Percentiles rank a stretch among this genome's conserved stretches.
Conservation (phyloP, 441 rosid genomes). For the Flueggea neowawraea region DNA sequence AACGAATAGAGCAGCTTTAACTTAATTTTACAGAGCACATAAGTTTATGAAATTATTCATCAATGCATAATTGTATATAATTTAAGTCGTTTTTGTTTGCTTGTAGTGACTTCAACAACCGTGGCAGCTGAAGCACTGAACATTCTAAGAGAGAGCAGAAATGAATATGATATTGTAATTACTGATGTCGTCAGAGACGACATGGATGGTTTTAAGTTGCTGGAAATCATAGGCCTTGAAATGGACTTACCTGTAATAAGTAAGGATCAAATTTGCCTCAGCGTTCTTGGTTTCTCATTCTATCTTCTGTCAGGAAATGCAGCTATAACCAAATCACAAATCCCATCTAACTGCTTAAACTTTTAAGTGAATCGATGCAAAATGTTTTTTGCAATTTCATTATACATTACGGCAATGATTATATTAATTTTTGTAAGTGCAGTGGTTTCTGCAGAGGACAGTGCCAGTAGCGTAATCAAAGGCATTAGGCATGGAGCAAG, state of each 20-base stretch:
- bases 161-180: slow-evolving; percentile 65
- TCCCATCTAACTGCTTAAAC: too few species aligned
- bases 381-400: too few species aligned
- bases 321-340: too few species aligned
- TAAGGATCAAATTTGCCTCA: neutral
- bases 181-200: slow-evolving; percentile 92
- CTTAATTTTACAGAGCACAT: too few species aligned
- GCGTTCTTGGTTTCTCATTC: too few species aligned
- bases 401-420: too few species aligned
- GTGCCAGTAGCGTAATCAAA: slow-evolving; percentile 7
- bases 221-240: slow-evolving; percentile 77
- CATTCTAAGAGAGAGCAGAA: slow-evolving; percentile 51
- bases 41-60: too few species aligned
- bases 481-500: slow-evolving; percentile 17
- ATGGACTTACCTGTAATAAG: slow-evolving; percentile 85
- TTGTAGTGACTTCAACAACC: neutral
- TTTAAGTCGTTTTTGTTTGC: neutral
- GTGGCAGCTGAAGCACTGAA: neutral
- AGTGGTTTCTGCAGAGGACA: slow-evolving; percentile 12
- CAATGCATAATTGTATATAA: too few species aligned
- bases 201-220: slow-evolving; percentile 83
- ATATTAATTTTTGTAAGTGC: neutral
- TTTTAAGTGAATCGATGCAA: too few species aligned
- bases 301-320: too few species aligned
- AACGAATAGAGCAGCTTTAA: too few species aligned